A percentile compares a stretch with the other conserved stretches of the same genome.
These are phyloP conservation scores for Rutstroemia sp. DNA, from an alignment of 2,329 filamentous ascomycete species.

Conservation along the genomic window DNA sequence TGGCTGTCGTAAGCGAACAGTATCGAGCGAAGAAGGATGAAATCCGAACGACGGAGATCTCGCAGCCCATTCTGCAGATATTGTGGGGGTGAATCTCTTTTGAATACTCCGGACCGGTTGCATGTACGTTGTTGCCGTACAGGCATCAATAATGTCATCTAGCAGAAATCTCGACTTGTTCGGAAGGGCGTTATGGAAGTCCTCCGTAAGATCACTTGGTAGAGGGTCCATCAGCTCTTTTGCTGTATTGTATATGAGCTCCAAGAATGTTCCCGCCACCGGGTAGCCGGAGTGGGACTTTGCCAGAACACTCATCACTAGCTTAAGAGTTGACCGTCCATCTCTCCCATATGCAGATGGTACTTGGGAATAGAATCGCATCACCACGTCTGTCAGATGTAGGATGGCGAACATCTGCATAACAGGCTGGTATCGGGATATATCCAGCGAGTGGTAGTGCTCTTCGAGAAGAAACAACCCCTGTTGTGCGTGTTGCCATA, in stretches of 20 bases:
- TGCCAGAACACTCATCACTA: constrained; percentile 24
- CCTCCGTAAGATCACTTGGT: constrained; percentile 16
- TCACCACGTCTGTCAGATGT: constrained; percentile 26
- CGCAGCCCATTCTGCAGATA: constrained; percentile 25
- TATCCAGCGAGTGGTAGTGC: constrained; percentile 25
- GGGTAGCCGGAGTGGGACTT: constrained; percentile 26
- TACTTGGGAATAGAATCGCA: constrained; percentile 26
- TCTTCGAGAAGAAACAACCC: constrained; percentile 28
- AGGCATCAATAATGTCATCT: constrained; percentile 30
- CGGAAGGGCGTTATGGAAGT: background rate
- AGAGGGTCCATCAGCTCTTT: constrained; percentile 21
- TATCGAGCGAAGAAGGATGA: background rate
- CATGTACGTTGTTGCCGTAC: constrained; percentile 25
- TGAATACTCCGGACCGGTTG: constrained; percentile 26
- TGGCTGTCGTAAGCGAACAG: constrained; percentile 8
- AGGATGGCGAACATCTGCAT: constrained; percentile 30
- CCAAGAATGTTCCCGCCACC: constrained; percentile 27
- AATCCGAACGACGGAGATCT: constrained; percentile 19
- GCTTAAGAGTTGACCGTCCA: constrained; percentile 23
- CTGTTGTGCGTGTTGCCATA: constrained; percentile 28
- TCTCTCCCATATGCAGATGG: constrained; percentile 18
- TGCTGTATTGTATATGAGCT: constrained; percentile 26
- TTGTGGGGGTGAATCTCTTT: constrained; percentile 22
- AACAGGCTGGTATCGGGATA: constrained; percentile 28
- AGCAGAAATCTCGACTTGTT: constrained; percentile 11